phyloP scores from a whole-genome alignment of 2,329 filamentous ascomycete genomes.

The Curvularia lunata region DNA sequence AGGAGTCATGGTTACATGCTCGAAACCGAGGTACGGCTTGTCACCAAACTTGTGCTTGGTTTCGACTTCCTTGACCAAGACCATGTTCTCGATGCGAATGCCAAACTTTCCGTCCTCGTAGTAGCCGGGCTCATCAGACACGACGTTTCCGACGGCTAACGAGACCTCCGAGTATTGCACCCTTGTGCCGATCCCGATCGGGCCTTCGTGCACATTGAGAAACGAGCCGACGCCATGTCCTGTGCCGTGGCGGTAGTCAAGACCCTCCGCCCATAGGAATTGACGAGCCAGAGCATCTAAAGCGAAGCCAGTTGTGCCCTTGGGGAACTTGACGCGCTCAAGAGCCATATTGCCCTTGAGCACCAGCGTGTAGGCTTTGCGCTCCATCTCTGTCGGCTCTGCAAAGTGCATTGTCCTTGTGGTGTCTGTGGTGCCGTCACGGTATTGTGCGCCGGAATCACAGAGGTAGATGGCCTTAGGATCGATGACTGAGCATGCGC shows the following conservation, averaged over 20 bases:
- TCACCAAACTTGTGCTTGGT: conserved; percentile 89
- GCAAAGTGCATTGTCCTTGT: conserved; percentile 94
- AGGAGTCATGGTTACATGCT: conserved; percentile 96
- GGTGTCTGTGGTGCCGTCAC: conserved; percentile 94
- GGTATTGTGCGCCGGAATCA: conserved; percentile 95
- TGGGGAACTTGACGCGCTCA: conserved; percentile 86
- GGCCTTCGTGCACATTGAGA: conserved; percentile 95
- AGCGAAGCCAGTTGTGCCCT: conserved; percentile 92
- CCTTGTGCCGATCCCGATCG: conserved; percentile 92
- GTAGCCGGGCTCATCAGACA: conserved; percentile 95
- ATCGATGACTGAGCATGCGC: conserved; percentile 82
- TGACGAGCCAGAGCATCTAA: conserved; percentile 89
- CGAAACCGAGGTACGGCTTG: conserved; percentile 92
- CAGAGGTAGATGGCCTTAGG: conserved; percentile 88
- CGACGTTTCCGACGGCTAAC: conserved; percentile 87
- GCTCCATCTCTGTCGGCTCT: conserved; percentile 80
- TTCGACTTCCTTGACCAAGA: conserved; percentile 87
- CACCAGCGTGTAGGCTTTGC: conserved; percentile 89
- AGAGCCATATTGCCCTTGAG: conserved; percentile 92
- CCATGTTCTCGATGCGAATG: conserved; percentile 94
- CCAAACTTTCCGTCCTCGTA: conserved; percentile 96
- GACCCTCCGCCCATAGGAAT: conserved; percentile 87
- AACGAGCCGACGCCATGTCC: conserved; percentile 95
- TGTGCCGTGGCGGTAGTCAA: conserved; percentile 96
- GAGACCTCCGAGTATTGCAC: conserved; percentile 91